Conservation (phyloP, 768 basidiomycete genomes). For the Amanita pseudoporphyria region DNA sequence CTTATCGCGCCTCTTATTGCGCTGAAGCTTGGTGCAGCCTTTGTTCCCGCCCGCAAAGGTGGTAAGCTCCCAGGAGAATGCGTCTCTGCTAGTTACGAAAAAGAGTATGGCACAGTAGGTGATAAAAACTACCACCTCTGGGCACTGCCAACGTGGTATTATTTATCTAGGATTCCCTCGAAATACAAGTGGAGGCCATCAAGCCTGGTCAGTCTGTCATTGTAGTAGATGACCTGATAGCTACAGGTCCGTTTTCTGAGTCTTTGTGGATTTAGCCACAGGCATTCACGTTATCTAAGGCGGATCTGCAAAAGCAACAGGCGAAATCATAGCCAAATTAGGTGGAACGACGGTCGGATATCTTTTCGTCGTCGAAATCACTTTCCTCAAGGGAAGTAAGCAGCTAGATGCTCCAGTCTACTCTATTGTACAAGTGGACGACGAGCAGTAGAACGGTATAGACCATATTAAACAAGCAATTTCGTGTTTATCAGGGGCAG, state of each 20-base stretch:
- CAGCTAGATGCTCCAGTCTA: slow-evolving; percentile 85
- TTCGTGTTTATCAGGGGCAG: slow-evolving; percentile 71
- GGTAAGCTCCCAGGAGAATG: slow-evolving; percentile 93
- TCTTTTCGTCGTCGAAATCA: slow-evolving; percentile 84
- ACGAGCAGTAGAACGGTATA: slow-evolving; percentile 24
- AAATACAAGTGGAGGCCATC: slow-evolving; percentile 89
- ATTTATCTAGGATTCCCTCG: slow-evolving; percentile 69
- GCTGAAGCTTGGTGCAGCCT: slow-evolving; percentile 82
- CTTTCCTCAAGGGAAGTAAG: slow-evolving; percentile 63
- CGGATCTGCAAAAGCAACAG: slow-evolving; percentile 90
- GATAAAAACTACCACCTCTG: not conserved
- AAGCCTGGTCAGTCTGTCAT: slow-evolving; percentile 75
- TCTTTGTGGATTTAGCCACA: not conserved
- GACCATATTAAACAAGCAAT: slow-evolving; percentile 39
- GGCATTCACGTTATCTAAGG: slow-evolving; percentile 32
- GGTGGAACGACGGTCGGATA: slow-evolving; percentile 88
- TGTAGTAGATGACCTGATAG: slow-evolving; percentile 91
- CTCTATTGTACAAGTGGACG: slow-evolving; percentile 75
- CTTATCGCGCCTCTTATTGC: slow-evolving; percentile 91
- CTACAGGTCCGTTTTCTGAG: slow-evolving; percentile 58
- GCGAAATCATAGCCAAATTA: slow-evolving; percentile 72
- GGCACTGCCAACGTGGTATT: not conserved
- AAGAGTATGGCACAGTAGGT: slow-evolving; percentile 87
- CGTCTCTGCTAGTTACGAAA: slow-evolving; percentile 67
- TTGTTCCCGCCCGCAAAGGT: slow-evolving; percentile 89